phyloP scores from a whole-genome alignment of 768 basidiomycete genomes.

The Naganishia onofrii region DNA sequence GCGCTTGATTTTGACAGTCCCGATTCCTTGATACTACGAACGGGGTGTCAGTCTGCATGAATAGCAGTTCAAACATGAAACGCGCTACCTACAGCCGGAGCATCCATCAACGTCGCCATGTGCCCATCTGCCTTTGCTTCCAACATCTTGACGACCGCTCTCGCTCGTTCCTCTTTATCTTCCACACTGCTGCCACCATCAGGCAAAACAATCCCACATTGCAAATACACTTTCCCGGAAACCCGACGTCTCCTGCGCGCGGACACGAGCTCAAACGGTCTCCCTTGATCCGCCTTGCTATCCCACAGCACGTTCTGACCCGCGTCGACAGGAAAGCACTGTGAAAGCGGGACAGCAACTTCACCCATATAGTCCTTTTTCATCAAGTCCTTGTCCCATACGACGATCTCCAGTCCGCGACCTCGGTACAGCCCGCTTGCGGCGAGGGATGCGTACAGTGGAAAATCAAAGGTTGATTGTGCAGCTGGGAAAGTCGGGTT shows the following conservation, averaged over 20 bases:
- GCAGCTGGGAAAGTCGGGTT: constrained; percentile 67
- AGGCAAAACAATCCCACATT: constrained; percentile 60
- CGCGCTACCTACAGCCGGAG: constrained; percentile 48
- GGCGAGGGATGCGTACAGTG: constrained; percentile 72
- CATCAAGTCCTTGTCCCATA: constrained; percentile 82
- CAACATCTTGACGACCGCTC: not conserved
- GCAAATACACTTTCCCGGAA: constrained; percentile 61
- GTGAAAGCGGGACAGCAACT: constrained; percentile 68
- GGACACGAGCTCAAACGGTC: constrained; percentile 56
- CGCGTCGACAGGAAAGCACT: constrained; percentile 58
- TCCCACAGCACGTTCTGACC: not conserved
- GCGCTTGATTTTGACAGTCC: constrained; percentile 45
- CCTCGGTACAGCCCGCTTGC: constrained; percentile 54
- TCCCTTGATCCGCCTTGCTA: constrained; percentile 52
- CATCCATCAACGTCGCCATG: constrained; percentile 38
- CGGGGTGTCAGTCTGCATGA: constrained; percentile 21
- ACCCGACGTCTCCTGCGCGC: constrained; percentile 58
- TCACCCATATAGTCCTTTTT: constrained; percentile 94
- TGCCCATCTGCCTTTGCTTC: constrained; percentile 27
- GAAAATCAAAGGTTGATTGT: constrained; percentile 85
- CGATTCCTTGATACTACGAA: constrained; percentile 49
- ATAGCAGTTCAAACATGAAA: no score
- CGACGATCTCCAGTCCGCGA: constrained; percentile 67
- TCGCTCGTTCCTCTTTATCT: constrained; percentile 53
- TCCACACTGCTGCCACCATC: constrained; percentile 53